Evolutionary conservation across 192 early-diverging fungal genomes (phyloP).

Genomic region (Entomortierella parvispora): DNA sequence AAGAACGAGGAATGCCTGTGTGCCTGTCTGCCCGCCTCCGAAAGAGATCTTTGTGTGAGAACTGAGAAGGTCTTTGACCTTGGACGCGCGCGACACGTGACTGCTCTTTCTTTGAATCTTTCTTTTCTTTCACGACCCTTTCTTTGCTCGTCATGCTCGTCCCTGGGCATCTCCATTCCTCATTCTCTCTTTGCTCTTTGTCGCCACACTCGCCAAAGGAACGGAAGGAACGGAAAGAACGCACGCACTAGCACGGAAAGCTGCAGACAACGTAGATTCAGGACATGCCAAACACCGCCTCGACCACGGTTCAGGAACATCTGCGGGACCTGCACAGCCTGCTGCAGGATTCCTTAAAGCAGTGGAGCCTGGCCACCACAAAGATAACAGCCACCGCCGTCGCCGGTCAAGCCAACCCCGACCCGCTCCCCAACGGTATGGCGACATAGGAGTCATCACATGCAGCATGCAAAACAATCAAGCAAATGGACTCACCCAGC

Average conservation of each 20-base stretch:
- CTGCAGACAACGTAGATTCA: background rate
- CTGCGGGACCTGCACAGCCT: conserved; percentile 32
- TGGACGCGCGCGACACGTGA: too few species aligned
- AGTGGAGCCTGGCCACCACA: conserved; percentile 43
- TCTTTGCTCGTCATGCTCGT: too few species aligned
- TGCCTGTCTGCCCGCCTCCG: too few species aligned
- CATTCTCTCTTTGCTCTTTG: too few species aligned
- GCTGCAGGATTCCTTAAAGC: conserved; percentile 37
- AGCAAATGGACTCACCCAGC: background rate
- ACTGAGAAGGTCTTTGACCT: too few species aligned
- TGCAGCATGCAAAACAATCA: background rate
- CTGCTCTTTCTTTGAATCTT: too few species aligned
- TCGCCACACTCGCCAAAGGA: too few species aligned
- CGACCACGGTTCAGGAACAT: conserved; percentile 48
- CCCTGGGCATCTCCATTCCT: too few species aligned
- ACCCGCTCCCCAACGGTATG: conserved; percentile 29
- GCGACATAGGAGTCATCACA: background rate
- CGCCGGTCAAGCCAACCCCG: conserved; percentile 19
- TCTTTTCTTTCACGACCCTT: too few species aligned
- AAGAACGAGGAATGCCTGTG: too few species aligned
- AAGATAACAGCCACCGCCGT: conserved; percentile 15
- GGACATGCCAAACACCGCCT: conserved; percentile 30
- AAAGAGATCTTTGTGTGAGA: too few species aligned
- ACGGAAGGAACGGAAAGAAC: background rate
- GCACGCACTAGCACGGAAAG: background rate